Evolutionary conservation across 2,329 filamentous ascomycete species (phyloP).

Genomic region (Lasiodiplodia sp.): DNA sequence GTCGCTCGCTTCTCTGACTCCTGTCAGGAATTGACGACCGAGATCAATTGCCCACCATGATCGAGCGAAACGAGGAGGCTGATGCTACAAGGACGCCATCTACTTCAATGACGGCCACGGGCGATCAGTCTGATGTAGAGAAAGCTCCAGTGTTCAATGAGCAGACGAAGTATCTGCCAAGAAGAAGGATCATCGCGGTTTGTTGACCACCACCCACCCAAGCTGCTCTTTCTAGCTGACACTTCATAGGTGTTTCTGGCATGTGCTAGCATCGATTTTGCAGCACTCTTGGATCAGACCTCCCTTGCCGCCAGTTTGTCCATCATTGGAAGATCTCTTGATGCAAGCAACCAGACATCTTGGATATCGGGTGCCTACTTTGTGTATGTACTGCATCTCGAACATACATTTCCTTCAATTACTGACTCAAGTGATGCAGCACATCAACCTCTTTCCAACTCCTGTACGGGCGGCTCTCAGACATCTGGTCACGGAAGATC

Average conservation of each 20-base stretch:
- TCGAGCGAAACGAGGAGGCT: not conserved
- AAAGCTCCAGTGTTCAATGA: constrained; percentile 28
- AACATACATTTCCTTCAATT: not conserved
- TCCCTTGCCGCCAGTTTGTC: constrained; percentile 63
- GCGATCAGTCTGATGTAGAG: constrained; percentile 21
- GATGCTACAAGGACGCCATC: not conserved
- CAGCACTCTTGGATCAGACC: constrained; percentile 66
- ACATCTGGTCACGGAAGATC: constrained; percentile 66
- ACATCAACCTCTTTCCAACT: constrained; percentile 58
- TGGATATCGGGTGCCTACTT: constrained; percentile 66
- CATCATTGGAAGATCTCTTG: constrained; percentile 60
- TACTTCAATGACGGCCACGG: not conserved
- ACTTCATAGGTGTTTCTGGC: constrained; percentile 61
- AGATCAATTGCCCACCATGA: not conserved
- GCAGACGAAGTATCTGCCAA: constrained; percentile 31
- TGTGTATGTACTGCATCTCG: constrained; percentile 48
- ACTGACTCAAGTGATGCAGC: not conserved
- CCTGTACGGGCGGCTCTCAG: constrained; percentile 62
- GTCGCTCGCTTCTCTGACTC: not conserved
- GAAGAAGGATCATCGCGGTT: constrained; percentile 27
- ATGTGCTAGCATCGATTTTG: constrained; percentile 62
- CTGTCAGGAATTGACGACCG: not conserved
- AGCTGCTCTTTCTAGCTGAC: not conserved
- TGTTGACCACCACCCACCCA: not conserved
- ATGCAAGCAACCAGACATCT: constrained; percentile 58